Base-by-base conservation (phyloP, 2,329 filamentous ascomycete species). In the Dryadomyces quercus-mongolicae region DNA sequence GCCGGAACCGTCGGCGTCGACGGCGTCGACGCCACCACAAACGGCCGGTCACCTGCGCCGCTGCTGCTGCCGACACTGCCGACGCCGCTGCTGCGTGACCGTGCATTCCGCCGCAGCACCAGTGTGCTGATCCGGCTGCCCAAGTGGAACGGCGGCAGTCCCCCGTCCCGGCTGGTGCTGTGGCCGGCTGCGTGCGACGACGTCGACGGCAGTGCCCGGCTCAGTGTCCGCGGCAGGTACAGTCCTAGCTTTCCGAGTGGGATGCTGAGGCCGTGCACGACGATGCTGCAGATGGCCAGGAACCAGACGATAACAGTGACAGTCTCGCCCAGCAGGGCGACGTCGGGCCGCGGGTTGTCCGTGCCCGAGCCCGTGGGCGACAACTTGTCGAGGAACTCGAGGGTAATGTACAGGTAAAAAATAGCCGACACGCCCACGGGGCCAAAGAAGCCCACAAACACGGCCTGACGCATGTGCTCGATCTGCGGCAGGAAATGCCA, bases 401-500 rank as follows among this genome's bases (percentile, higher is more conserved):
- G 67, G 44, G 80, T 84, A 57, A 95, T 74, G 63, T 90, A 94
- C 6, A 96, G 75, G 65, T 96, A 95, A 66, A 95, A 96, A 20
- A 95, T 79, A 1, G 89, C 91, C 16, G 87, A 96, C 1, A 95
- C 90, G 2, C 92, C 90, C 54, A 96, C 91, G 0, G 91, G 91
- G 0, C 91, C 91, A 60, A 96, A 96, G 71, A 95, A 95, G 0
- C 91, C 91, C 8, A 93, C 87, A 63, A 95, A 95, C 0, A 87
- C 70, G 1, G 89, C 89, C 60, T 95, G 89, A 4, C 80, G 77
- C 34, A 78, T 67, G 44, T 85, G 75, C 55, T 89, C 80, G 45
- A 95, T 90, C 65, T 95, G 88, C 34, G 80, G 86, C 47, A 95
- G 91, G 56, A 78, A 76, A 61, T 78, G 85, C 64, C 91, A 85